These are phyloP conservation scores for Entelexis sorbosivorans DNA, from an alignment of 1,139 yeast species.

Conservation along the genomic window DNA sequence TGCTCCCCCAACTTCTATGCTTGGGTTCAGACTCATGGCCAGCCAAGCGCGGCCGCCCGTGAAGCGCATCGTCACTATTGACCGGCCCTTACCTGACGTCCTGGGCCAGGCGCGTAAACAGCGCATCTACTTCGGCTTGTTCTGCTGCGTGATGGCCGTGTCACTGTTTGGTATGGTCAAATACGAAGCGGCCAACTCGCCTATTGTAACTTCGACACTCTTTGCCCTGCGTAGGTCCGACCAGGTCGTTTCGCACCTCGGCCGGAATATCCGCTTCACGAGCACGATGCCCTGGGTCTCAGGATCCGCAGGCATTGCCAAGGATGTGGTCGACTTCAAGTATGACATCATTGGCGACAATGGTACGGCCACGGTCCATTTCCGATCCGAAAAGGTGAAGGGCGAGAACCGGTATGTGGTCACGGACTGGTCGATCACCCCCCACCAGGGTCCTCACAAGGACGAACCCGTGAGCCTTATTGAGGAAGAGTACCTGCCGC, in stretches of 20 bases:
- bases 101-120: conserved; percentile 43
- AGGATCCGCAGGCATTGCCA: conserved; percentile 74
- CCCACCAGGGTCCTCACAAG: conserved; percentile 22
- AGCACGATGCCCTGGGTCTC: conserved; percentile 77
- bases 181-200: conserved; percentile 83
- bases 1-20: background rate
- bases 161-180: conserved; percentile 69
- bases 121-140: conserved; percentile 46
- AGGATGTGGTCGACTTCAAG: conserved; percentile 63
- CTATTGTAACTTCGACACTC: conserved; percentile 76
- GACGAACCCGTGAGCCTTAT: conserved; percentile 27
- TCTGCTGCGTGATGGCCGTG: conserved; percentile 52
- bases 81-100: conserved; percentile 47
- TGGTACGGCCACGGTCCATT: conserved; percentile 30
- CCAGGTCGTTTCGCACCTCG: conserved; percentile 54
- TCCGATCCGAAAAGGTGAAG: conserved; percentile 30
- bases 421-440: conserved; percentile 31
- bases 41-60: background rate
- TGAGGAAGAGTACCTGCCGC: conserved; percentile 32
- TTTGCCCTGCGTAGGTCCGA: conserved; percentile 72
- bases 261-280: conserved; percentile 62
- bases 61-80: conserved; percentile 24
- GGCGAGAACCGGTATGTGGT: conserved; percentile 27
- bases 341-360: conserved; percentile 57
- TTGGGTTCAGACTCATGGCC: background rate